A percentile compares a stretch with the other conserved stretches of the same genome.
Evolutionary conservation across 495 filamentous ascomycete species (phyloP).

Genomic region (Neurospora africana): DNA sequence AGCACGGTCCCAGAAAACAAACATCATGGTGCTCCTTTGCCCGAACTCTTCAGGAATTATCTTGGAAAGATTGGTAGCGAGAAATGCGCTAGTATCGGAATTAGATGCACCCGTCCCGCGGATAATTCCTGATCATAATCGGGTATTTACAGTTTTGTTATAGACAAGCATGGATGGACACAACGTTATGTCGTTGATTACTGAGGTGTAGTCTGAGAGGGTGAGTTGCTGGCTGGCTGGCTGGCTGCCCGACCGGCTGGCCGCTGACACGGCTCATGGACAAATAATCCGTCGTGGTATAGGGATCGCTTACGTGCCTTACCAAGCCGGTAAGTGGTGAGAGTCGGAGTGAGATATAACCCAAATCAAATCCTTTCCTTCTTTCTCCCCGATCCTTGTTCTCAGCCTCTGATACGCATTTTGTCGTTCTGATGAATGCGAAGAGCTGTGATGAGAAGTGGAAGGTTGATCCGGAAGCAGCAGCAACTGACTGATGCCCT

Average conservation of each 20-base stretch:
- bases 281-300: background rate
- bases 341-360: background rate
- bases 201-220: background rate
- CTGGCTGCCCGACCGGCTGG: background rate
- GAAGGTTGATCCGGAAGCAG: background rate
- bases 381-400: background rate
- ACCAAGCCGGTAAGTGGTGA: background rate
- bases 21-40: too few relatives aligned
- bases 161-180: background rate
- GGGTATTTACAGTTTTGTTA: background rate
- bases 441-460: background rate
- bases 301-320: background rate
- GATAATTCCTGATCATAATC: background rate
- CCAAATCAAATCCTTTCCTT: background rate
- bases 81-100: background rate
- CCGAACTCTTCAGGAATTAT: too few relatives aligned
- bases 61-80: background rate
- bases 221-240: background rate
- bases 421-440: background rate
- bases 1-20: too few relatives aligned
- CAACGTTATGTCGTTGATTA: background rate
- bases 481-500: background rate
- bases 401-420: background rate
- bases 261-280: background rate
- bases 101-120: background rate